Percentiles rank a stretch among this genome's conserved stretches.
phyloP scores from a whole-genome alignment of 108 stramenopile genomes.

The Phaeodactylum tricornutum region DNA sequence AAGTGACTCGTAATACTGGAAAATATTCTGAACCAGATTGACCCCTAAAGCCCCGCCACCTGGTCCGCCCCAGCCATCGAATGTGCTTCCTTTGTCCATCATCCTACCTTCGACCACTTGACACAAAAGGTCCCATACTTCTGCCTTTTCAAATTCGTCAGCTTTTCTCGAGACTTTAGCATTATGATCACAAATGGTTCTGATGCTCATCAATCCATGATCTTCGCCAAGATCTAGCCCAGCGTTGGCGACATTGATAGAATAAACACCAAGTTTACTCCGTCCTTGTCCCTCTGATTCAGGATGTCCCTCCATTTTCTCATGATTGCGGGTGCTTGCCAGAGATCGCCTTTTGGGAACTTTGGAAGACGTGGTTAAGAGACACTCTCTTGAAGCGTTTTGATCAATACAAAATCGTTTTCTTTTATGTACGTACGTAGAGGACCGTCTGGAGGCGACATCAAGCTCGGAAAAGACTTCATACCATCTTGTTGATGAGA shows the following conservation, averaged over 20 bases:
- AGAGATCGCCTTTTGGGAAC: too few species aligned
- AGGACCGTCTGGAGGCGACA: slow-evolving; percentile 37
- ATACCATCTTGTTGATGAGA: slow-evolving; percentile 25
- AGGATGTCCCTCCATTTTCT: too few species aligned
- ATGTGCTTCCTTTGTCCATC: slow-evolving; percentile 14
- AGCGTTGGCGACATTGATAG: too few species aligned
- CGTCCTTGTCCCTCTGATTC: too few species aligned
- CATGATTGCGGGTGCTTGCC: too few species aligned
- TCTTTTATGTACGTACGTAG: slow-evolving; percentile 12
- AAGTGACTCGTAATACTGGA: slow-evolving; percentile 56
- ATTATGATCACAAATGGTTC: slow-evolving; percentile 53
- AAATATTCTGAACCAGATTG: slow-evolving; percentile 39
- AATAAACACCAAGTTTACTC: too few species aligned
- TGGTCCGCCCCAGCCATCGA: slow-evolving; percentile 57
- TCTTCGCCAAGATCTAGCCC: too few species aligned
- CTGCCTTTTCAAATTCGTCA: slow-evolving; percentile 45
- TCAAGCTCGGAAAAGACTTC: slow-evolving; percentile 1
- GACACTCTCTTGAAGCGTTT: background rate
- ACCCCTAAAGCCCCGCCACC: slow-evolving; percentile 52
- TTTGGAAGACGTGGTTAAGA: too few species aligned
- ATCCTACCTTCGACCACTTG: slow-evolving; percentile 34
- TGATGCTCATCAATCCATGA: slow-evolving; percentile 17
- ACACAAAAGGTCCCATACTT: slow-evolving; percentile 63
- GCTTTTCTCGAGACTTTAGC: slow-evolving; percentile 36
- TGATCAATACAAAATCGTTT: background rate